A percentile compares a stretch with the other conserved stretches of the same genome.
phyloP scores from a whole-genome alignment of 108 stramenopile genomes.

The Discostella pseudostelligera region DNA sequence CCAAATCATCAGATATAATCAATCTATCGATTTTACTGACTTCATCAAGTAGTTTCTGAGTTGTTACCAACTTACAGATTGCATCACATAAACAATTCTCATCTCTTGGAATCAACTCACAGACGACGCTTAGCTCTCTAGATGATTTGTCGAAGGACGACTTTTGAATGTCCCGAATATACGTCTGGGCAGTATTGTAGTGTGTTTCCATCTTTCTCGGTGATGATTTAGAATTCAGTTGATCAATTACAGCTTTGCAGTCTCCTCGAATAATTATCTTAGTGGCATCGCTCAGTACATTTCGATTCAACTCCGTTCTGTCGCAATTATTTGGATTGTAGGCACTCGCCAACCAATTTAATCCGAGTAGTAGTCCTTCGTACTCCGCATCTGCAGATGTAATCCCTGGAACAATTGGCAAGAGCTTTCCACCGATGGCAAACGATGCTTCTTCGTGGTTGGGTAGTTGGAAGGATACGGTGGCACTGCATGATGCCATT shows the following conservation, averaged over 20 bases:
- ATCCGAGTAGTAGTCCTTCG: conserved; percentile 65
- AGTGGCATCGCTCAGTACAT: background rate
- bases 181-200: conserved; percentile 22
- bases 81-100: conserved; percentile 58
- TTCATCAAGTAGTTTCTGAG: conserved; percentile 12
- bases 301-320: background rate
- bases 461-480: conserved; percentile 3
- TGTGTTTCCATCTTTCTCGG: conserved; percentile 56
- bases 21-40: background rate
- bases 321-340: too few relatives aligned
- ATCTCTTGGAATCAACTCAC: conserved; percentile 51
- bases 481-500: conserved; percentile 44
- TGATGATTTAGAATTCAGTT: conserved; percentile 42
- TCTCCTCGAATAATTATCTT: conserved; percentile 65
- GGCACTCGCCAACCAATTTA: conserved; percentile 35
- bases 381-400: conserved; percentile 75
- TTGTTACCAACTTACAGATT: conserved; percentile 42
- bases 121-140: conserved; percentile 13
- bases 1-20: conserved; percentile 6
- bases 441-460: conserved; percentile 6
- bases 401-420: conserved; percentile 44
- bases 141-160: background rate
- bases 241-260: conserved; percentile 63
- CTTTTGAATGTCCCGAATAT: conserved; percentile 22
- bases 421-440: conserved; percentile 44